Percentiles rank a stretch among this genome's conserved stretches.
These are phyloP conservation scores for Annulohypoxylon maeteangense DNA, from an alignment of 495 filamentous ascomycete genomes.

Conservation along the genomic window DNA sequence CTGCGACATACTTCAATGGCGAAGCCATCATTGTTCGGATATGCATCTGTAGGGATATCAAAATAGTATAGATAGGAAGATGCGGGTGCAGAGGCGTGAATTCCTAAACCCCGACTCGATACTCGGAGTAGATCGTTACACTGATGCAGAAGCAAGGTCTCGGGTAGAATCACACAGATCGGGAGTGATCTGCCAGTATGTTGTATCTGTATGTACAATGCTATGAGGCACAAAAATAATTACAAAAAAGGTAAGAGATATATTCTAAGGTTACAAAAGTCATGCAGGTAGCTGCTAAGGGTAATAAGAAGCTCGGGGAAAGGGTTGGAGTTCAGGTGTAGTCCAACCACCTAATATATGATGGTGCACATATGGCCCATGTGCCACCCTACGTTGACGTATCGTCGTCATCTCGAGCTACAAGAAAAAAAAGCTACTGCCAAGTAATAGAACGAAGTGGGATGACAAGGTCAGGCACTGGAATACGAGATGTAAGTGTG, in stretches of 20 bases:
- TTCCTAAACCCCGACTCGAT: slow-evolving; percentile 12
- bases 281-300: slow-evolving; percentile 34
- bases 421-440: slow-evolving; percentile 8
- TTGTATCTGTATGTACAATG: slow-evolving; percentile 29
- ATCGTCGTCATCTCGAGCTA: slow-evolving; percentile 38
- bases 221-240: slow-evolving; percentile 11
- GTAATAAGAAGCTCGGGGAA: slow-evolving; percentile 21
- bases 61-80: slow-evolving; percentile 10
- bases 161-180: slow-evolving; percentile 20
- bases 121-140: slow-evolving; percentile 15
- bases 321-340: slow-evolving; percentile 8
- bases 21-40: slow-evolving; percentile 35
- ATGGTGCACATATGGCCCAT: slow-evolving; percentile 25
- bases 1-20: slow-evolving; percentile 33
- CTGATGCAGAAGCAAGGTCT: slow-evolving; percentile 17
- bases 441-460: slow-evolving; percentile 21
- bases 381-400: slow-evolving; percentile 19
- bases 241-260: slow-evolving; percentile 31
- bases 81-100: neutral
- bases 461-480: slow-evolving; percentile 26
- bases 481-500: slow-evolving; percentile 32
- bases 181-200: slow-evolving; percentile 9
- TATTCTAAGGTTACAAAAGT: slow-evolving; percentile 27
- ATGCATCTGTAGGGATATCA: slow-evolving; percentile 25
- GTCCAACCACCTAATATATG: slow-evolving; percentile 46